phyloP scores from a whole-genome alignment of 2,329 filamentous ascomycete genomes.

The Pseudophaeomoniella oleicola region DNA sequence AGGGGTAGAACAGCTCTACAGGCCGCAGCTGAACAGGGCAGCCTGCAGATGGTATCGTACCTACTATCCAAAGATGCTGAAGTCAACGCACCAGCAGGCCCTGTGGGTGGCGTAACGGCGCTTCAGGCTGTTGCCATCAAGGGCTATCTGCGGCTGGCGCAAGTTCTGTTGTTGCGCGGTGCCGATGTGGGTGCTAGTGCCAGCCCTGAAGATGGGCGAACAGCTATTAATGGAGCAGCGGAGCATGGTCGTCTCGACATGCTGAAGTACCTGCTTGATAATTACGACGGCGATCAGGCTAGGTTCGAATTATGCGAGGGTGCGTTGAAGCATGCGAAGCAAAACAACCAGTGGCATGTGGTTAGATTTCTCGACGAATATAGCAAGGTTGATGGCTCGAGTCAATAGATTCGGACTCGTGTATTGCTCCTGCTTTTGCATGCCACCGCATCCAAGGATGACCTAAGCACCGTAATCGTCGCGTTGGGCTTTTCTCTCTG shows the following conservation, averaged over 20 bases:
- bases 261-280: conserved; percentile 6
- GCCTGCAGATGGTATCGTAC: conserved; percentile 8
- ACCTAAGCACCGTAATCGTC: no score
- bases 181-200: conserved; percentile 13
- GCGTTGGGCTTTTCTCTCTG: no score
- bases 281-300: conserved; percentile 4
- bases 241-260: conserved; percentile 13
- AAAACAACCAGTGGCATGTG: conserved; percentile 4
- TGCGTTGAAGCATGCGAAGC: conserved; percentile 2
- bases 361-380: conserved; percentile 4
- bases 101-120: conserved; percentile 9
- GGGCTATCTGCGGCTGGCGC: conserved; percentile 9
- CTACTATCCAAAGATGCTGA: conserved; percentile 11
- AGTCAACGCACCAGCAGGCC: conserved; percentile 8
- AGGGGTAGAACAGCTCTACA: conserved; percentile 9
- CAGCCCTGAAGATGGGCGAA: conserved; percentile 10
- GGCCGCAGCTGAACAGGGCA: conserved; percentile 6
- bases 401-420: no score
- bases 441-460: no score
- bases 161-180: conserved; percentile 10
- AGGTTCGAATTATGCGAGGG: conserved; percentile 2
- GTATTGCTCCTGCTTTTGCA: no score
- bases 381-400: not conserved
- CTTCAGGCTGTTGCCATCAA: conserved; percentile 12
- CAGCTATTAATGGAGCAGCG: conserved; percentile 18